Base-by-base conservation (phyloP, 75 land plant genomes). In the Ceratopteris richardii region DNA sequence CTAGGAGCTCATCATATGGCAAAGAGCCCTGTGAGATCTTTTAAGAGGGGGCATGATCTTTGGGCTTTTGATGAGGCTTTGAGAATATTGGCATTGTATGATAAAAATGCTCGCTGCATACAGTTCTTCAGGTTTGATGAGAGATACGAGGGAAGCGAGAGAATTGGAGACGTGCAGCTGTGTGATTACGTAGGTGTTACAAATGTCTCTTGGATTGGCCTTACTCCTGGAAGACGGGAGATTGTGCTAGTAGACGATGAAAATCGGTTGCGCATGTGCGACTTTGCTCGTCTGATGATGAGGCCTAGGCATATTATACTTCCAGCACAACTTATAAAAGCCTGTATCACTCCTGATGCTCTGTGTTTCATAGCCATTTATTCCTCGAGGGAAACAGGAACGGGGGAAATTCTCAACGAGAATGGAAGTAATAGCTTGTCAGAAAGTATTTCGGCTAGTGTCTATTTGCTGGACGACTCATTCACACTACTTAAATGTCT, bases 181-280 rank as follows among this genome's bases (percentile, higher is more conserved):
- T 12, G 33, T 1, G 23, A 57, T 11, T 75, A 41, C 26, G 13
- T 7, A 13, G 67, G 66, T 1, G 64, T 33, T 33, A 47, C 25
- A 1, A 50, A 1, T 33, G 20, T 75, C n/a, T 37, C 54, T 0
- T 68, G 73, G 77, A 68, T 75, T 66, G 24, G 58, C 3, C 58
- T 63, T 24, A 47, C 69, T 17, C 77, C 67, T 10, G 70, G 71
- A 19, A 74, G 51, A 33, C 21, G 44, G 5, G 76, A 74, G 29
- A 44, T 74, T 44, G 51, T 72, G 2, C 23, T 74, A 0, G 54
- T 74, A 17, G 77, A 67, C 43, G 65, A 52, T 9, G 22, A 55
- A 26, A 52, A 47, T 13, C 25, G 64, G 23, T 36, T 73, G 0
- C 56, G 70, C 21, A 39, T 66, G 51, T 61, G 37, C 57, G 76